Conservation (phyloP, 345 rosid genomes). For the Dimocarpus longan region DNA sequence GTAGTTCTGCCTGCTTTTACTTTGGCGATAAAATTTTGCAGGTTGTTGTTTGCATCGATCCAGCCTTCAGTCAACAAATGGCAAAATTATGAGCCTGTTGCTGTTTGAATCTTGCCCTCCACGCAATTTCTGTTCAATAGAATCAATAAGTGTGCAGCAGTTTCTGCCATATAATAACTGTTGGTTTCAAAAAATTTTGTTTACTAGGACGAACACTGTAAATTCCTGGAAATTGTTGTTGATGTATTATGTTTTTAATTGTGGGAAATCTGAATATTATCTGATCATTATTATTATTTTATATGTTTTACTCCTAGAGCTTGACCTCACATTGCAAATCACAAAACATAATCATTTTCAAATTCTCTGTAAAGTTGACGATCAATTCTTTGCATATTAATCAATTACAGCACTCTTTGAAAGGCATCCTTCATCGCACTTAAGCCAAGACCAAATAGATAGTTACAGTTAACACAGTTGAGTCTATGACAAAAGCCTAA, state of each 20-base stretch:
- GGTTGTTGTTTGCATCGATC: slow-evolving; percentile 90
- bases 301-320: not conserved
- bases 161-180: too few relatives aligned
- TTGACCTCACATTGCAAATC: not conserved
- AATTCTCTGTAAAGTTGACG: not conserved
- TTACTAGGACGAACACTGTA: not conserved
- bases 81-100: slow-evolving; percentile 57
- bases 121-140: not conserved
- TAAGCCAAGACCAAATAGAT: not conserved
- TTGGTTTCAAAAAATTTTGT: not conserved
- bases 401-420: not conserved
- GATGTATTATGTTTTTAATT: not conserved
- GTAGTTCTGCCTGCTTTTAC: not conserved
- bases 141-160: not conserved
- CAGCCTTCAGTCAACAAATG: slow-evolving; percentile 49
- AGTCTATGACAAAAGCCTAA: slow-evolving; percentile 1
- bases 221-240: not conserved
- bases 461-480: not conserved
- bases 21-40: slow-evolving; percentile 23
- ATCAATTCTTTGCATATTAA: not conserved
- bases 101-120: not conserved
- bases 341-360: not conserved
- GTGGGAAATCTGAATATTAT: not conserved
- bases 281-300: too few relatives aligned
- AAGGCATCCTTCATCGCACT: not conserved